Base-by-base conservation (phyloP, 179 eudicot species). In the Actinidia arguta region DNA sequence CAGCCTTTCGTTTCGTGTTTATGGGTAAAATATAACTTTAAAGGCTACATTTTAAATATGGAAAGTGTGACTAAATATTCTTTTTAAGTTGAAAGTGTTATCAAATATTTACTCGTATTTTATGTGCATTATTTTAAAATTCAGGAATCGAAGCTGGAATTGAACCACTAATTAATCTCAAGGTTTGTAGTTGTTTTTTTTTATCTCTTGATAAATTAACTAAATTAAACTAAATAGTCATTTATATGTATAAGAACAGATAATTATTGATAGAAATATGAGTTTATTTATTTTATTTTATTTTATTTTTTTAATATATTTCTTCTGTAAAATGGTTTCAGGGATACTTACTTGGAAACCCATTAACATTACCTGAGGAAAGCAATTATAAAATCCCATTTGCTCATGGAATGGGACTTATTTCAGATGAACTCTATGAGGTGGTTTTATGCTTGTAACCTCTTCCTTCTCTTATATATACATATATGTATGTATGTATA, bases 261-360 rank as follows among this genome's bases (percentile, higher is more conserved):
- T n/a, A n/a, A n/a, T n/a, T n/a, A n/a, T n/a, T 56, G 61, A 0
- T 56, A 56, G 8, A 6, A 56, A 7, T 56, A 18, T 56, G 61
- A 14, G 5, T 56, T 18, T 8, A 14, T 56, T 56, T 8, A 56
- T 17, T 56, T 56, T 56, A 1, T 56, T 0, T 2, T 14, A 14
- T n/a, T n/a, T n/a, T n/a, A n/a, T n/a, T n/a, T n/a, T n/a, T 14
- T 56, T 12, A 56, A 0, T 14, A 14, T 16, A 7, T 13, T 22
- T n/a, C n/a, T 31, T 7, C 11, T 27, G 68, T 79, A n/a, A 51
- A 50, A 62, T 64, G 69, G 69, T 25, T 64, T 50, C 85, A 88
- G 91, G 91, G 90, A 1, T 88, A 90, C 67, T 9, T 90, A 20
- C 62, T 90, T 75, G 92, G 92, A 27, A 90, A 90, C 71, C 91